phyloP scores from a whole-genome alignment of 192 early-diverging fungal species.

The Backusella mclennaniae region DNA sequence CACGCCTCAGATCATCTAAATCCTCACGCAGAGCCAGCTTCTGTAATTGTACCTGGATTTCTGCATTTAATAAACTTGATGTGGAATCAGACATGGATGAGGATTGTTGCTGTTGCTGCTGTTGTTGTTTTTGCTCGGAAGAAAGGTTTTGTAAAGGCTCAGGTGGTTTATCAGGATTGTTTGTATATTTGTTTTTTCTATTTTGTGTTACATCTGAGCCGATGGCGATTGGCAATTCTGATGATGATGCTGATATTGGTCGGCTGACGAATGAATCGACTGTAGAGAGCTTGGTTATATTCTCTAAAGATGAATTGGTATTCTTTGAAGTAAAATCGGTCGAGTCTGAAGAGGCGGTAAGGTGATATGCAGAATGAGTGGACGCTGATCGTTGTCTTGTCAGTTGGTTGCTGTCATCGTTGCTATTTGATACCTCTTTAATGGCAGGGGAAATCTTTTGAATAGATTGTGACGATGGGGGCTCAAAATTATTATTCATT shows the following conservation, averaged over 20 bases:
- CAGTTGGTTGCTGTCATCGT: not conserved
- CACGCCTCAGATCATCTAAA: not conserved
- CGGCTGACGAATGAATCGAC: not conserved
- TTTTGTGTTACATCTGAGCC: not conserved
- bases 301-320: not conserved
- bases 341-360: not conserved
- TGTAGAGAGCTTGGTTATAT: not conserved
- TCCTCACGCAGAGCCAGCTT: not conserved
- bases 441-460: not conserved
- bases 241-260: not conserved
- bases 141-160: not conserved
- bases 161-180: constrained; percentile 1
- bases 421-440: not conserved
- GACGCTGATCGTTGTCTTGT: not conserved
- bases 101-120: not conserved
- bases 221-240: not conserved
- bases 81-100: not conserved
- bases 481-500: constrained; percentile 3
- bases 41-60: not conserved
- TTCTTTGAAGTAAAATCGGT: not conserved
- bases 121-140: constrained; percentile 2
- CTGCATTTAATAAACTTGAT: not conserved
- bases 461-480: not conserved
- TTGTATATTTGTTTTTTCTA: not conserved
- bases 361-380: not conserved